Conservation (phyloP, 2,329 filamentous ascomycete genomes). For the Aspergillaceae sp. region DNA sequence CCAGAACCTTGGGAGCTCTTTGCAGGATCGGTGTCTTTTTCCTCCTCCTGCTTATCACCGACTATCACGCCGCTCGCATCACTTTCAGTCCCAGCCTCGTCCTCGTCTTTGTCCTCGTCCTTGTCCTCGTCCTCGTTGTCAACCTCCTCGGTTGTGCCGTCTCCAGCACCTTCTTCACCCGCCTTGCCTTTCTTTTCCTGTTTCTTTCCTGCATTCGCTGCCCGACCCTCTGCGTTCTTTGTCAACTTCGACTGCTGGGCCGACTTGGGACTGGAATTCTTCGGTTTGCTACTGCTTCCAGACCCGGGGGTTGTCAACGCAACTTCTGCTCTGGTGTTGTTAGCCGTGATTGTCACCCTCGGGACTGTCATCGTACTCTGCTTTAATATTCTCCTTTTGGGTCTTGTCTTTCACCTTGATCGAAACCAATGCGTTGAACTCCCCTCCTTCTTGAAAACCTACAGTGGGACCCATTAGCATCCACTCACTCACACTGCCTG, state of each 20-base stretch:
- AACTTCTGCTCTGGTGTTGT: not conserved
- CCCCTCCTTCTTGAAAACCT: slow-evolving; percentile 1
- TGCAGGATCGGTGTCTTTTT: not conserved
- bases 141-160: too few species aligned
- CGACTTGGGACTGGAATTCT: not conserved
- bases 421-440: not conserved
- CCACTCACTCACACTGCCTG: not conserved
- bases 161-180: too few species aligned
- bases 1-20: not conserved
- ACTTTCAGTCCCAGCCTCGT: not conserved
- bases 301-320: not conserved
- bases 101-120: not conserved
- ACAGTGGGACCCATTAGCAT: not conserved
- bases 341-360: not conserved
- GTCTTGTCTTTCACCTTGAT: not conserved
- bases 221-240: too few species aligned
- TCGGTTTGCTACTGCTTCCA: not conserved
- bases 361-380: not conserved
- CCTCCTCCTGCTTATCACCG: too few species aligned
- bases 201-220: too few species aligned
- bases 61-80: too few species aligned
- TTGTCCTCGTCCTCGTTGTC: too few species aligned
- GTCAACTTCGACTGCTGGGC: too few species aligned
- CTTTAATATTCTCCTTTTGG: not conserved
- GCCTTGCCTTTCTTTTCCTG: too few species aligned